These are phyloP conservation scores for Nakazawaea siamensis DNA, from an alignment of 805 yeast species.

Conservation along the genomic window DNA sequence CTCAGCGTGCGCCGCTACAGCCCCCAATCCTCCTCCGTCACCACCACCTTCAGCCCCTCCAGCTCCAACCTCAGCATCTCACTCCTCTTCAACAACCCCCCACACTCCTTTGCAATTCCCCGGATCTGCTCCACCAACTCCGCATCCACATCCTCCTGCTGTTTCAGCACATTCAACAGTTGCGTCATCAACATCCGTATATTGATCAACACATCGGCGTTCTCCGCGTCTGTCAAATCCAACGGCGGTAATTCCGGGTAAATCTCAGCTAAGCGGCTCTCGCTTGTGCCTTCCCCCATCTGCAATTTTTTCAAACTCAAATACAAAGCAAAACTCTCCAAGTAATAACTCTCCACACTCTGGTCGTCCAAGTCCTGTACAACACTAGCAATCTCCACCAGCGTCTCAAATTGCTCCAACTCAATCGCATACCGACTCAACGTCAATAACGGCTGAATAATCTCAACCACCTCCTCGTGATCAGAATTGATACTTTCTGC, in stretches of 20 bases:
- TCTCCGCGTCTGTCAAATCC: constrained; percentile 20
- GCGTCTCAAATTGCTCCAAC: constrained; percentile 60
- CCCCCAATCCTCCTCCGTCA: constrained; percentile 38
- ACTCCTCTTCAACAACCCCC: constrained; percentile 26
- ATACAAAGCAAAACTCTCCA: constrained; percentile 71
- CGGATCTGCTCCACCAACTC: constrained; percentile 28
- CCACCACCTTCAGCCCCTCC: constrained; percentile 46
- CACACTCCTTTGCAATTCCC: constrained; percentile 32
- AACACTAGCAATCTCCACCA: constrained; percentile 53
- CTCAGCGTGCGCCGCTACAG: constrained; percentile 42
- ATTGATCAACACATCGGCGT: constrained; percentile 25
- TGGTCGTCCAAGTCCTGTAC: constrained; percentile 79
- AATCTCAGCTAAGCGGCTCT: constrained; percentile 23
- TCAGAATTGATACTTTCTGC: constrained; percentile 31
- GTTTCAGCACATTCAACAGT: constrained; percentile 26
- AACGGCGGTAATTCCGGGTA: constrained; percentile 30
- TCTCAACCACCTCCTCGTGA: constrained; percentile 52
- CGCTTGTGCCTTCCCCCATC: not conserved
- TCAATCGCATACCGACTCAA: constrained; percentile 74
- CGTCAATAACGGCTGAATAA: constrained; percentile 66
- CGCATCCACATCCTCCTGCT: constrained; percentile 21
- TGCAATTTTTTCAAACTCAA: constrained; percentile 29
- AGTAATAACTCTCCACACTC: constrained; percentile 71
- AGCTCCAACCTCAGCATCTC: constrained; percentile 5
- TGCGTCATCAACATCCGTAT: constrained; percentile 32